Evolutionary conservation across 1,284 basidiomycete species (phyloP), one percentile per base, ranked within the genome.

Genomic region (Rhodotorula sp.): DNA sequence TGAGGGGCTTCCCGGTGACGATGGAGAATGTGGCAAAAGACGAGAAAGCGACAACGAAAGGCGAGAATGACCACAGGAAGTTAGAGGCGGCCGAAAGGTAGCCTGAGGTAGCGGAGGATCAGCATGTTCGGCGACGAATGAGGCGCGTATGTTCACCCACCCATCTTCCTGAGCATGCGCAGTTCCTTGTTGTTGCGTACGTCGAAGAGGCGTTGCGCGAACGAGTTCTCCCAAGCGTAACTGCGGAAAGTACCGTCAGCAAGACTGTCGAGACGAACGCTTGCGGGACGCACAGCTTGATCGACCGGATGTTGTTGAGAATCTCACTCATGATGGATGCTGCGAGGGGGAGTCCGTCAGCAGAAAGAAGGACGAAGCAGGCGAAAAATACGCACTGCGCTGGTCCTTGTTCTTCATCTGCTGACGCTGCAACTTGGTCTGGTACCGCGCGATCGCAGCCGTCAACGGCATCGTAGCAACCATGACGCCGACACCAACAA

Each of bases 401-500:
- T 79, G 77, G 73, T 85, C 85, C 72, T 93, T 86, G 79, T 90
- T 92, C 81, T 91, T 92, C 94, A 97, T 97, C 79, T 96, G 91
- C 75, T 87, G 77, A 72, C 91, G 86, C 79, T 94, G 91, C 82
- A 94, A 86, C 59, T 81, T 84, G 79, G 95, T 95, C 72, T 93
- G 82, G 70, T 88, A 76, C 34, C 73, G 67, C 2, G 92, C 90
- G 68, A 94, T 88, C 58, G 85, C 76, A 0, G 91, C 91, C 76
- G 92, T 94, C 71, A 93, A 77, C 2, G 93, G 93, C 54, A 83
- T 73, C 8, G 68, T 69, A 8, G 65, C 66, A 48, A 93, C 79
- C 92, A 98, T 96, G 78, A 97, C 89, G 0, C 84, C 92, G 6
- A 98, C 91, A 19, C 94, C 94, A 60, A 92, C 89, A 76, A 97